These are phyloP conservation scores for Candida loeiensis DNA, from an alignment of 805 yeast species.

Conservation along the genomic window DNA sequence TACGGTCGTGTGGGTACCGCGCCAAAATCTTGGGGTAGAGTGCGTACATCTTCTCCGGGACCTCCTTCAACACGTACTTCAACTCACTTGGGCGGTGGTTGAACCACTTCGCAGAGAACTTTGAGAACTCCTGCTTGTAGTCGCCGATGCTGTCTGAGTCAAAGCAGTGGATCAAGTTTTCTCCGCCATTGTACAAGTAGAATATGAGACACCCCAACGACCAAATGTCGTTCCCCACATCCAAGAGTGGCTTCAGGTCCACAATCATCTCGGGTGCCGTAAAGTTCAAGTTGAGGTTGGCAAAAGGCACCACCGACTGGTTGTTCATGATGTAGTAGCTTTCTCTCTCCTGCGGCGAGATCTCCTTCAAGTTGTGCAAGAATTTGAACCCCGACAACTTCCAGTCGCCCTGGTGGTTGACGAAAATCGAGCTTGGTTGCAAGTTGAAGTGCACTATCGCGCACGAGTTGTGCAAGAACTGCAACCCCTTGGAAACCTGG, in stretches of 20 bases:
- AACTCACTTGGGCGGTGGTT: conserved; percentile 33
- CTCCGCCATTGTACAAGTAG: conserved; percentile 59
- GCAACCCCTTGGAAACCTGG: conserved; percentile 72
- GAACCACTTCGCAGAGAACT: conserved; percentile 45
- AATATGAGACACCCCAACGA: conserved; percentile 76
- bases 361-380: conserved; percentile 47
- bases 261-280: conserved; percentile 81
- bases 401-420: conserved; percentile 91
- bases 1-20: conserved; percentile 54
- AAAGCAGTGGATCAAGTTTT: conserved; percentile 38
- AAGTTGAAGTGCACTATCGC: conserved; percentile 72
- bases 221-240: conserved; percentile 75
- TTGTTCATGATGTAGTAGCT: conserved; percentile 67
- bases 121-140: conserved; percentile 52
- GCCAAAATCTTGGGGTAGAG: conserved; percentile 52
- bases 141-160: conserved; percentile 53
- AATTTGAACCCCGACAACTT: conserved; percentile 71
- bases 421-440: conserved; percentile 71
- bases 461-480: conserved; percentile 77
- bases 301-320: conserved; percentile 76
- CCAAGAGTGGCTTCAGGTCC: conserved; percentile 47
- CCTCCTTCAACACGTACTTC: conserved; percentile 46
- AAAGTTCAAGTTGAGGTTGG: conserved; percentile 68
- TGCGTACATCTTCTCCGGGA: conserved; percentile 55
- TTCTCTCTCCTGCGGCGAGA: conserved; percentile 43